These are phyloP conservation scores for Pisolithus thermaeus DNA, from an alignment of 1,284 basidiomycete genomes.

Conservation along the genomic window DNA sequence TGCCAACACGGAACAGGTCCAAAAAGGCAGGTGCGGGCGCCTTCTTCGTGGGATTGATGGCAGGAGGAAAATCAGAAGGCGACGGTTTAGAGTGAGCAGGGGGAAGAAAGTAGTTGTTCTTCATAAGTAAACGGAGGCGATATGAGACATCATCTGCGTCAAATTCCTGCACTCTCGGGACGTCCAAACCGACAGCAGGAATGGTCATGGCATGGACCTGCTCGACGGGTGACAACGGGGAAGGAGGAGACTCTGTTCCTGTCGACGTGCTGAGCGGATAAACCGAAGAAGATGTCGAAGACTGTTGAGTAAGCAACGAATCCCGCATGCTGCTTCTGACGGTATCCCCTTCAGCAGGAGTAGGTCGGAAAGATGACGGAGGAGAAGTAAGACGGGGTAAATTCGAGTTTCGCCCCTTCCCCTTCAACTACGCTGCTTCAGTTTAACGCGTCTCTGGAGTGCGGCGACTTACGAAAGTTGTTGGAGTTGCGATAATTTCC, in stretches of 20 bases:
- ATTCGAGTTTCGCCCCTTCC: constrained; percentile 18
- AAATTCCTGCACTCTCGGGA: constrained; percentile 44
- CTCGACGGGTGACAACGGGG: constrained; percentile 47
- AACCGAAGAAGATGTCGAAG: constrained; percentile 62
- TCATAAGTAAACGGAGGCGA: constrained; percentile 71
- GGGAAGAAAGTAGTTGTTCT: constrained; percentile 79
- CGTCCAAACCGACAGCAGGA: constrained; percentile 44
- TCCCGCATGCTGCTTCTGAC: constrained; percentile 35
- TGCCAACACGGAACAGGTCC: constrained; percentile 62
- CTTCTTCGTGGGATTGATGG: constrained; percentile 36
- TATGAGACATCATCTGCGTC: constrained; percentile 77
- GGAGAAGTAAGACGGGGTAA: constrained; percentile 25
- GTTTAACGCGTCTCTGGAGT: constrained; percentile 8
- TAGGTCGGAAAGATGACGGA: constrained; percentile 29
- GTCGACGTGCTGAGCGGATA: constrained; percentile 64
- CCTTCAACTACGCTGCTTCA: constrained; percentile 22
- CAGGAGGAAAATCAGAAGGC: constrained; percentile 49
- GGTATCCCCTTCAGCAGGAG: constrained; percentile 21
- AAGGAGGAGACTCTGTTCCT: constrained; percentile 52
- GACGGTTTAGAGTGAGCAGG: constrained; percentile 77
- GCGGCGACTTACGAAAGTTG: constrained; percentile 16
- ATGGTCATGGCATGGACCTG: constrained; percentile 40
- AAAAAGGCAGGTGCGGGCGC: constrained; percentile 53
- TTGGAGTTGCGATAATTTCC: constrained; percentile 9
- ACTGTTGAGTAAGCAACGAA: constrained; percentile 46